Evolutionary conservation across 2,329 filamentous ascomycete species (phyloP), one percentile per base, ranked within the genome.

Genomic region (Parasarocladium wereldwijsianum): DNA sequence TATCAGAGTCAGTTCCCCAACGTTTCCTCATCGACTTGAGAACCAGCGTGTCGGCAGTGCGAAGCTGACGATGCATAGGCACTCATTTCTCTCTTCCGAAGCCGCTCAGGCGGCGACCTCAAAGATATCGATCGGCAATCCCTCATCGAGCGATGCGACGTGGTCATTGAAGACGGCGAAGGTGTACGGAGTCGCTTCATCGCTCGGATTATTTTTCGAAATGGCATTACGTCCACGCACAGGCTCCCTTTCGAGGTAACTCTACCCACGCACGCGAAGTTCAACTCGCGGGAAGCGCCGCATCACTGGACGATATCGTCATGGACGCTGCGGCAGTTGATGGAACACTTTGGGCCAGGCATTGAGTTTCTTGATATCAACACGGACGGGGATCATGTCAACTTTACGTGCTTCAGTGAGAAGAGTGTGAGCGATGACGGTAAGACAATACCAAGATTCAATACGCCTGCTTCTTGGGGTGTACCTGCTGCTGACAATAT

Each of bases 311-410:
- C 63, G 8, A 82, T 86, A 34, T 71, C 76, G 11, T 75, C 79
- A 3, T 63, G 71, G 34, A 76, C 76, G 0, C 53, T 87, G 30
- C 70, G 76, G 36, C 78, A 85, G 42, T 67, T 84, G 36, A 76
- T 82, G 53, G 81, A 86, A 35, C 80, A 84, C 44, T 86, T 86
- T 44, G 78, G 79, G 0, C 76, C 77, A 2, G 80, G 78, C 5
- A 83, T 82, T 18, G 81, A 87, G 48, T 76, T 85, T 40, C 64
- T 87, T 3, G 81, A 86, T 40, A 76, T 87, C 38, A 78, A 80
- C 44, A 73, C 76, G 0, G 73, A 83, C 36, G 72, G 74, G 9
- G 72, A 80, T 31, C 69, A 78, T 26, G 74, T 80, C 11, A 79
- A 81, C 34, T 82, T 87, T 42, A 82, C 79, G 16, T 85, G 79